Evolutionary conservation across 2,329 filamentous ascomycete species (phyloP).

Genomic region (Ophiostoma ips): DNA sequence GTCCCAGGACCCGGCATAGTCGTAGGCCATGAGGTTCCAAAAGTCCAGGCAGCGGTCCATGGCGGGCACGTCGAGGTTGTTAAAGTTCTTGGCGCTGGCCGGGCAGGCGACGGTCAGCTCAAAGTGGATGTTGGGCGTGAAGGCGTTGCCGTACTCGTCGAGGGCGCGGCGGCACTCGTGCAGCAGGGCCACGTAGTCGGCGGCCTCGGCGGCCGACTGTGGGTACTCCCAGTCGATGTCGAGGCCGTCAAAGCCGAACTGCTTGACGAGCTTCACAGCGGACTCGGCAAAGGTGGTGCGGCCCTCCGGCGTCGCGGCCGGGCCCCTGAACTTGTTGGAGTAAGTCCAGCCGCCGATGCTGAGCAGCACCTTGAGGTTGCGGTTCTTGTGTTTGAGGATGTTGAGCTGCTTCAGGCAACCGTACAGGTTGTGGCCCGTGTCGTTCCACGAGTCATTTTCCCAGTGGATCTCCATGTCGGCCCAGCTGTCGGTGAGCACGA

Average conservation of each 20-base stretch:
- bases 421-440: slow-evolving; percentile 66
- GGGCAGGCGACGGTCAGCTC: slow-evolving; percentile 52
- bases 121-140: slow-evolving; percentile 36
- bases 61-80: slow-evolving; percentile 44
- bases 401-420: slow-evolving; percentile 83
- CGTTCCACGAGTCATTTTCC: slow-evolving; percentile 56
- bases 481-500: slow-evolving; percentile 50
- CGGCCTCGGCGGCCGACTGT: slow-evolving; percentile 37
- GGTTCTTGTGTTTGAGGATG: slow-evolving; percentile 66
- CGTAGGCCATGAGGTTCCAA: slow-evolving; percentile 80
- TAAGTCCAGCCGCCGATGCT: slow-evolving; percentile 93
- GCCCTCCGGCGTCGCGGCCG: slow-evolving; percentile 56
- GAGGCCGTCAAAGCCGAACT: slow-evolving; percentile 60
- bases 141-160: slow-evolving; percentile 37
- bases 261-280: slow-evolving; percentile 61
- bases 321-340: slow-evolving; percentile 64
- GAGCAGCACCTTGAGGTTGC: slow-evolving; percentile 71
- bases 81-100: slow-evolving; percentile 47
- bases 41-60: slow-evolving; percentile 59
- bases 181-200: slow-evolving; percentile 45
- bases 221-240: slow-evolving; percentile 52
- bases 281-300: slow-evolving; percentile 58
- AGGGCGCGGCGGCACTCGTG: slow-evolving; percentile 41
- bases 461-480: slow-evolving; percentile 61
- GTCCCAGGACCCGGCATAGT: slow-evolving; percentile 78